A percentile compares a stretch with the other conserved stretches of the same genome.
These are phyloP conservation scores for Tylopilus plumbeoviolaceoides DNA, from an alignment of 768 basidiomycete species.

Conservation along the genomic window DNA sequence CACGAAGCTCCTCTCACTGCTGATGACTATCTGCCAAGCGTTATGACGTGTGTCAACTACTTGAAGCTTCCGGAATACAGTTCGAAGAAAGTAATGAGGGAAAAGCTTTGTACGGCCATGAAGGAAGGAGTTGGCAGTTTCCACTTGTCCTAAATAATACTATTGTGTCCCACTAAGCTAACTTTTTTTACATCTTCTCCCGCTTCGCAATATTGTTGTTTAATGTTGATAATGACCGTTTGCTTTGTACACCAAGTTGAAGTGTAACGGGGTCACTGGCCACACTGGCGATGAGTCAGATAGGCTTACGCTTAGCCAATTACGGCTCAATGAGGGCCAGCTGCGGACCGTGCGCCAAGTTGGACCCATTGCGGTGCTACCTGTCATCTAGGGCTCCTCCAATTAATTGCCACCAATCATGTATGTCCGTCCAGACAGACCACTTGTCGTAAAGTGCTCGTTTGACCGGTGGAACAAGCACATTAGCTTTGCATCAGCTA, in stretches of 20 bases:
- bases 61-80: conserved; percentile 96
- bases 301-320: neutral
- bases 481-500: conserved; percentile 76
- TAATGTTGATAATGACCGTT: conserved; percentile 4
- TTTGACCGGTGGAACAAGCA: conserved; percentile 71
- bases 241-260: no score
- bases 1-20: conserved; percentile 88
- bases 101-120: conserved; percentile 82
- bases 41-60: conserved; percentile 99
- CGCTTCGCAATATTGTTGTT: conserved; percentile 14
- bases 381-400: neutral
- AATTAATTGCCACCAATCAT: conserved; percentile 18
- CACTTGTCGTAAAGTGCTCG: conserved; percentile 78
- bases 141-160: conserved; percentile 76
- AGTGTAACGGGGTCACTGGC: no score
- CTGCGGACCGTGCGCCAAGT: conserved; percentile 25
- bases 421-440: conserved; percentile 61
- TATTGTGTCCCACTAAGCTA: conserved; percentile 18
- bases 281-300: no score
- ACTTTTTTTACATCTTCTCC: conserved; percentile 20
- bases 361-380: conserved; percentile 3
- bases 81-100: conserved; percentile 75
- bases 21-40: conserved; percentile 93
- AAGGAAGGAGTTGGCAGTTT: conserved; percentile 94
- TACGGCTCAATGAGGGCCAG: neutral